Evolutionary conservation across 1,139 yeast species (phyloP).

Genomic region (Magnusiomyces sp.): DNA sequence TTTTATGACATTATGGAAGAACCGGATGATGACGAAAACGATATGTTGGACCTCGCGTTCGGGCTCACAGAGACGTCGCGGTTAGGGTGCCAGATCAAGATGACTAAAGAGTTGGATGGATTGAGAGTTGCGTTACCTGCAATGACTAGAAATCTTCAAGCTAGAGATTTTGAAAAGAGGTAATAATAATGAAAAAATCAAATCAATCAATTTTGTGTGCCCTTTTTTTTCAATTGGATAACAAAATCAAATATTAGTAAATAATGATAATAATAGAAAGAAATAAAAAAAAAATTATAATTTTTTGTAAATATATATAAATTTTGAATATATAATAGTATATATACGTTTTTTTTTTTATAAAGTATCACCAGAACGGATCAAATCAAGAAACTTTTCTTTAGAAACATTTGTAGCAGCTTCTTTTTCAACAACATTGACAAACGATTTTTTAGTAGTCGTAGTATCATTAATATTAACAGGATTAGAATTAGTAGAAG

Average conservation of each 20-base stretch:
- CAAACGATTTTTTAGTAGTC: conserved; percentile 14
- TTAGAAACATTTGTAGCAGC: conserved; percentile 76
- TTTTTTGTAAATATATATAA: no score
- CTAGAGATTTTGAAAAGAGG: conserved; percentile 52
- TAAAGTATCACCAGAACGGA: conserved; percentile 80
- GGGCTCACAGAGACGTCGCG: conserved; percentile 91
- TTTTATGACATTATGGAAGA: conserved; percentile 85
- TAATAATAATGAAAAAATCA: conserved; percentile 5
- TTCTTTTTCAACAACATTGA: conserved; percentile 38
- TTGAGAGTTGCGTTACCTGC: conserved; percentile 94
- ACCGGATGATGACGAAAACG: conserved; percentile 96
- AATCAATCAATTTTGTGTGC: no score
- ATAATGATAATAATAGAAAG: no score
- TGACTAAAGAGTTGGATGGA: conserved; percentile 89
- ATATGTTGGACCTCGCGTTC: conserved; percentile 94
- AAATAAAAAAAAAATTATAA: no score
- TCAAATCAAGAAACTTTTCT: conserved; percentile 82
- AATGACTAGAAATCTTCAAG: conserved; percentile 88
- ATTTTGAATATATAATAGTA: no score
- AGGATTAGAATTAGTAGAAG: conserved; percentile 22
- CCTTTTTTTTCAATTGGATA: no score
- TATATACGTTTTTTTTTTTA: no score
- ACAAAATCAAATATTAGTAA: no score
- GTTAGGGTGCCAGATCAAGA: conserved; percentile 85
- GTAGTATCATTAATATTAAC: conserved; percentile 9